Percentiles rank a stretch among this genome's conserved stretches.
Evolutionary conservation across 352 stramenopile species (phyloP).

Genomic region (Phytopythium litorale): DNA sequence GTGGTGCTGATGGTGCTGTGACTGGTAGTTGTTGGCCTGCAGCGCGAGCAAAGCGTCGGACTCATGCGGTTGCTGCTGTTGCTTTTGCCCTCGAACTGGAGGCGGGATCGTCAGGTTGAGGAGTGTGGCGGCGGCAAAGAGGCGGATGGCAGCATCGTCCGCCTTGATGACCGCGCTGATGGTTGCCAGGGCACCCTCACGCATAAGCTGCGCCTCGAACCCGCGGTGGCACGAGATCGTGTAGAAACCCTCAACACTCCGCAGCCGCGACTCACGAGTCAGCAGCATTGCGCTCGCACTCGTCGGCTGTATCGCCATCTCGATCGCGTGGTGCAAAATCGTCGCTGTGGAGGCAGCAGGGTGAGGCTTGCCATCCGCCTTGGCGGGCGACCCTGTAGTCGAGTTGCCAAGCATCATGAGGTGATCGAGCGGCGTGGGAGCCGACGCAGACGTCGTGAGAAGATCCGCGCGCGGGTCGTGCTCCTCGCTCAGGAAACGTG

Average conservation of each 20-base stretch:
- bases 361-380: slow-evolving; percentile 14
- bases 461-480: slow-evolving; percentile 57
- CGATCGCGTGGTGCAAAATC: slow-evolving; percentile 26
- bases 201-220: slow-evolving; percentile 73
- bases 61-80: background rate
- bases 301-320: slow-evolving; percentile 9
- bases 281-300: slow-evolving; percentile 18
- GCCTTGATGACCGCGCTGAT: slow-evolving; percentile 61
- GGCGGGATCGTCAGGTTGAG: slow-evolving; percentile 53
- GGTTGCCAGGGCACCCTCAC: slow-evolving; percentile 57
- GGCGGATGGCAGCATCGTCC: slow-evolving; percentile 58
- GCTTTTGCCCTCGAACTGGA: background rate
- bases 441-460: slow-evolving; percentile 32
- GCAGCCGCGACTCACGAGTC: slow-evolving; percentile 71
- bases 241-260: slow-evolving; percentile 72
- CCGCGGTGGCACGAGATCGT: slow-evolving; percentile 72
- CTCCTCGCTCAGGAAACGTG: slow-evolving; percentile 51
- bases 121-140: slow-evolving; percentile 69
- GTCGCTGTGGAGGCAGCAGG: slow-evolving; percentile 11
- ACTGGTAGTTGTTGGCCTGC: background rate
- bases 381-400: slow-evolving; percentile 1
- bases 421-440: slow-evolving; percentile 41
- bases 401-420: slow-evolving; percentile 31
- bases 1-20: slow-evolving; percentile 1
- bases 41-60: background rate